phyloP scores from a whole-genome alignment of 148 eudicot genomes.

The Beta vulgaris region DNA sequence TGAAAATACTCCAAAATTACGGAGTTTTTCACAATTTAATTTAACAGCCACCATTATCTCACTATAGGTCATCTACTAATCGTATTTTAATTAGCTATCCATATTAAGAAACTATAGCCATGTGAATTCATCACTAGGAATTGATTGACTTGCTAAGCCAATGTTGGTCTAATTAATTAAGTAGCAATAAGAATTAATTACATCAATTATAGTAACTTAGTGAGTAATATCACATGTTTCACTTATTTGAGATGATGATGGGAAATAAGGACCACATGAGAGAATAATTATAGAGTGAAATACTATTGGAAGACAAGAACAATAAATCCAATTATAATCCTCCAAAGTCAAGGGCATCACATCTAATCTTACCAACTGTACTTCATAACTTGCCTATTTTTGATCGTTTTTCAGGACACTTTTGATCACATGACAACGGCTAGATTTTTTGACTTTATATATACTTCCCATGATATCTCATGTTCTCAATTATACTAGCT shows the following conservation, averaged over 20 bases:
- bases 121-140: conserved; percentile 14
- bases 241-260: not conserved
- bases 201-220: too few relatives aligned
- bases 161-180: not conserved
- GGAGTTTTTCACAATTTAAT: too few relatives aligned
- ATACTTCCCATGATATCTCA: not conserved
- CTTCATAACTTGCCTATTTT: conserved; percentile 2
- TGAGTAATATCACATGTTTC: conserved; percentile 1
- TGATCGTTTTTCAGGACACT: conserved; percentile 9
- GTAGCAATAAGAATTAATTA: not conserved
- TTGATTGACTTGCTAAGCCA: not conserved
- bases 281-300: conserved; percentile 11
- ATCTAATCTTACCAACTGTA: conserved; percentile 5
- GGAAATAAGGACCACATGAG: conserved; percentile 11
- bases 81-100: not conserved
- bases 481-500: not conserved
- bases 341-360: conserved; percentile 17
- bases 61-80: too few relatives aligned
- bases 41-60: too few relatives aligned
- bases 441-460: conserved; percentile 15
- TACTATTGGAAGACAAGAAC: not conserved
- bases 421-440: conserved; percentile 29
- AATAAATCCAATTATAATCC: conserved; percentile 12
- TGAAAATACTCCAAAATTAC: too few relatives aligned
- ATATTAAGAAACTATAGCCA: conserved; percentile 3